Conservation (phyloP, 192 early-diverging fungal genomes). For the Coemansia sp. region DNA sequence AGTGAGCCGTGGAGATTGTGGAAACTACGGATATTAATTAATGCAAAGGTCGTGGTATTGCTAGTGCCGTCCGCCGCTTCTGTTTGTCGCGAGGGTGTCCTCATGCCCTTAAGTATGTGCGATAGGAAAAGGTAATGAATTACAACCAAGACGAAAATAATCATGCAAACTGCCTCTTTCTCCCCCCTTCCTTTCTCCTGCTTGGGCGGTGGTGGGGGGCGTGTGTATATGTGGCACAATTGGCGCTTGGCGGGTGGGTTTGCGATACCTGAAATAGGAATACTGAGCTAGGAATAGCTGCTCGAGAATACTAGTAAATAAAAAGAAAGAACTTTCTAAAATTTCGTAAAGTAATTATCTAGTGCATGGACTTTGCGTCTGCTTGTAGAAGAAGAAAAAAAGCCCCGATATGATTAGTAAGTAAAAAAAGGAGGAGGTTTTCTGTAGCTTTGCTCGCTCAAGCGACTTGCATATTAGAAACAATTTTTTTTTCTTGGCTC, state of each 20-base stretch:
- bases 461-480: neutral
- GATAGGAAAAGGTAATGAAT: neutral
- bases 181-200: too few species aligned
- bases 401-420: neutral
- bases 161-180: too few species aligned
- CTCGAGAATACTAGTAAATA: neutral
- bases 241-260: too few species aligned
- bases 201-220: too few species aligned
- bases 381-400: neutral
- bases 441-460: neutral
- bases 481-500: too few species aligned
- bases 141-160: neutral
- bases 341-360: neutral
- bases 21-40: constrained; percentile 33
- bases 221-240: neutral
- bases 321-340: neutral
- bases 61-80: neutral
- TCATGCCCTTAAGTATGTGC: neutral
- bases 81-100: neutral
- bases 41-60: constrained; percentile 13
- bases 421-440: neutral
- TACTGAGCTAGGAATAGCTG: too few species aligned
- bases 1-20: neutral
- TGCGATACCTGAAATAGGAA: neutral
- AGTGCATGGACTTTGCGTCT: too few species aligned